Conservation (phyloP, 1,139 yeast genomes). For the Blastobotrys petasosporus region DNA sequence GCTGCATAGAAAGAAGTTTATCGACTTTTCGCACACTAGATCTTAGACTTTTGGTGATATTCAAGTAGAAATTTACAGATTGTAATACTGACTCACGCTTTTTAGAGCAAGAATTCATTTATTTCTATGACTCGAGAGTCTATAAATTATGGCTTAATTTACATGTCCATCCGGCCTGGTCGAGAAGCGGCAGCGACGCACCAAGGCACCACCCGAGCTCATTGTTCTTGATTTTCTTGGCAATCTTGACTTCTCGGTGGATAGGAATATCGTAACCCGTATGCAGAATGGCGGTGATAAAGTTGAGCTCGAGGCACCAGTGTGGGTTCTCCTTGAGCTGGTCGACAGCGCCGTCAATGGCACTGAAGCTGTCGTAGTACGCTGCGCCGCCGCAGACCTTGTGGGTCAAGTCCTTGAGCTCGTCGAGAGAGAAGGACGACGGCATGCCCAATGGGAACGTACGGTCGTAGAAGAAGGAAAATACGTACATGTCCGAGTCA, state of each 20-base stretch:
- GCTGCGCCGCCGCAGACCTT: constrained; percentile 79
- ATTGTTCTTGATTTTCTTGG: constrained; percentile 77
- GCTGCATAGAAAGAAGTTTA: constrained; percentile 51
- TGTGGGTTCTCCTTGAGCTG: constrained; percentile 72
- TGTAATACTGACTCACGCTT: no score
- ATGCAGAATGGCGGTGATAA: constrained; percentile 83
- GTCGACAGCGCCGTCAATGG: constrained; percentile 59
- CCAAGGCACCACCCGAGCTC: constrained; percentile 99
- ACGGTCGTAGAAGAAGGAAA: constrained; percentile 92
- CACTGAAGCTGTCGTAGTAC: constrained; percentile 57
- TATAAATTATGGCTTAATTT: constrained; percentile 8
- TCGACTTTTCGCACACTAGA: constrained; percentile 37
- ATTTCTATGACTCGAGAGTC: background rate
- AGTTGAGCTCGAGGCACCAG: constrained; percentile 90
- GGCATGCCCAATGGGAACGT: constrained; percentile 95
- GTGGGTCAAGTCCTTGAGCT: constrained; percentile 72
- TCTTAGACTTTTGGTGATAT: no score
- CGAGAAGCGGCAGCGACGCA: constrained; percentile 86
- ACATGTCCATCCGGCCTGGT: constrained; percentile 69
- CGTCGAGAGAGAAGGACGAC: constrained; percentile 74
- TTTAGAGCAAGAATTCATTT: background rate
- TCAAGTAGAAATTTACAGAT: no score
- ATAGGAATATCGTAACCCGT: constrained; percentile 95
- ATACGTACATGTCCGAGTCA: constrained; percentile 72
- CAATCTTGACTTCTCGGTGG: constrained; percentile 83